phyloP scores from a whole-genome alignment of 257 asterid genomes.

The Apocynum venetum region DNA sequence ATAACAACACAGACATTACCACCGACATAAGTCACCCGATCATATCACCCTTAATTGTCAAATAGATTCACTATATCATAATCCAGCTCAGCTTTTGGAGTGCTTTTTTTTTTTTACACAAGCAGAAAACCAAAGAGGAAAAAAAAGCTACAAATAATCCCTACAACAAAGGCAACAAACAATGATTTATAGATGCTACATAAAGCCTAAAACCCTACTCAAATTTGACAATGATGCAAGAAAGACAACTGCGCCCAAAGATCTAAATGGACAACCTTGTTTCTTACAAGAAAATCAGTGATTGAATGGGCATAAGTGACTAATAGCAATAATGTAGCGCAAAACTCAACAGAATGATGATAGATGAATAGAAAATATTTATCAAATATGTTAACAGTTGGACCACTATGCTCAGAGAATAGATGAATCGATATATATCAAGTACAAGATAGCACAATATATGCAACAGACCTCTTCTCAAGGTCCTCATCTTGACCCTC shows the following conservation, averaged over 20 bases:
- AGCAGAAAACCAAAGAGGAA: not conserved
- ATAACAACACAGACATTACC: not conserved
- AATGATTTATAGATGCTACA: not conserved
- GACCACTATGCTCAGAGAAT: not conserved
- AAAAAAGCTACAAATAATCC: not conserved
- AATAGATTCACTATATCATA: not conserved
- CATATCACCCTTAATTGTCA: not conserved
- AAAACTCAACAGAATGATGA: not conserved
- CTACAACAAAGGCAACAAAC: not conserved
- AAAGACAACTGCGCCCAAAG: not conserved
- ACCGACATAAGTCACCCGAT: not conserved
- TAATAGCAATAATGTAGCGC: not conserved
- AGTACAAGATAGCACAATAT: not conserved
- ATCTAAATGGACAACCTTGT: not conserved
- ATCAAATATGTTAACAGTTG: not conserved
- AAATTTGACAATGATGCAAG: not conserved
- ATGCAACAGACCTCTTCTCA: slow-evolving; percentile 59
- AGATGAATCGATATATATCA: not conserved
- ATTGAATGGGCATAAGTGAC: not conserved
- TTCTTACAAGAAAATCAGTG: not conserved
- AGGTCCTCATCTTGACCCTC: slow-evolving; percentile 34
- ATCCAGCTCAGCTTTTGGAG: not conserved
- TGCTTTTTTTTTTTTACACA: not conserved
- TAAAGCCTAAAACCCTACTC: not conserved
- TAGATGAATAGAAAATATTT: not conserved